phyloP scores from a whole-genome alignment of 2,329 filamentous ascomycete genomes.

The Ophiostoma tasmaniense region DNA sequence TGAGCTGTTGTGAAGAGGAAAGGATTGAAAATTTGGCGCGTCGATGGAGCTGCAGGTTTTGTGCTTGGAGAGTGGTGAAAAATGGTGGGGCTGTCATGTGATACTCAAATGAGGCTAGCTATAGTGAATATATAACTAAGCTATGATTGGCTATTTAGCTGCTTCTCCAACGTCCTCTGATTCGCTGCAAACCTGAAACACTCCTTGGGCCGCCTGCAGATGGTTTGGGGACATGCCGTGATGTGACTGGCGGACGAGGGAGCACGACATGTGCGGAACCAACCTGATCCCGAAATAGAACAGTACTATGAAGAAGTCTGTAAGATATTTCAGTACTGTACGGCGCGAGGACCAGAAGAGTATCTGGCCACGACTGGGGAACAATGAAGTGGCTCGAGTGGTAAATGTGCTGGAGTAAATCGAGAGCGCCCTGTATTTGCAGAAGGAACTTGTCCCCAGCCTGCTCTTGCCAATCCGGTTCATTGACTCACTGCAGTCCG shows the following conservation, averaged over 20 bases:
- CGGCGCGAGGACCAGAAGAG: neutral
- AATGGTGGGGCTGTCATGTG: neutral
- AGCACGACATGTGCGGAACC: constrained; percentile 14
- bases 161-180: neutral
- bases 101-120: neutral
- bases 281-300: constrained; percentile 15
- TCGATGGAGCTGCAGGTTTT: constrained; percentile 8
- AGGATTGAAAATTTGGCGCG: neutral
- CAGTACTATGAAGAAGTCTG: neutral
- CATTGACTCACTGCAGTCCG: neutral
- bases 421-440: neutral
- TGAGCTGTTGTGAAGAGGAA: neutral
- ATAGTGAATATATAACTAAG: neutral
- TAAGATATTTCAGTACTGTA: neutral
- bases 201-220: constrained; percentile 12
- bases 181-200: constrained; percentile 14
- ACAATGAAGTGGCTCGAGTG: neutral
- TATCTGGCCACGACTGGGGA: neutral
- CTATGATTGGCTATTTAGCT: neutral
- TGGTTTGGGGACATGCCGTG: neutral
- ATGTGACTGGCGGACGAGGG: constrained; percentile 10
- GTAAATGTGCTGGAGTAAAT: neutral
- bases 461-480: neutral
- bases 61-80: neutral
- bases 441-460: neutral